These are phyloP conservation scores for Pisolithus microcarpus DNA, from an alignment of 768 basidiomycete genomes.

Conservation along the genomic window DNA sequence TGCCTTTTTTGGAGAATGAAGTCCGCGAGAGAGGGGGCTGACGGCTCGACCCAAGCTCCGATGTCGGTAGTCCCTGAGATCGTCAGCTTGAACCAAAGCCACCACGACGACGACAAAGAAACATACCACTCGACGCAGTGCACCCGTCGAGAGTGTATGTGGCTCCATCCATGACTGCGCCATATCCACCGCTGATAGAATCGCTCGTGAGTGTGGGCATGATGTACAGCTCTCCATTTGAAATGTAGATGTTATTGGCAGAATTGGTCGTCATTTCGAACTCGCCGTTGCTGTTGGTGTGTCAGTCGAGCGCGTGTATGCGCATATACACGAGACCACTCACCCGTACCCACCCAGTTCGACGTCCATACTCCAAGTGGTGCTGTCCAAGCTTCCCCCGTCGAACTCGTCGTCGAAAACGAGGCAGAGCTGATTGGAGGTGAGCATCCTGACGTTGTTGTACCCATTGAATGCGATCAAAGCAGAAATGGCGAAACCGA, in stretches of 20 bases:
- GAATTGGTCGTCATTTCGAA: slow-evolving; percentile 49
- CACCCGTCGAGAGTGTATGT: slow-evolving; percentile 33
- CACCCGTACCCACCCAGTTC: slow-evolving; percentile 49
- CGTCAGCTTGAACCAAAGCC: background rate
- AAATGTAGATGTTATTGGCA: slow-evolving; percentile 35
- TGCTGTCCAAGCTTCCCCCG: slow-evolving; percentile 32
- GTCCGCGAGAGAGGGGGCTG: background rate
- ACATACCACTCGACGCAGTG: slow-evolving; percentile 15
- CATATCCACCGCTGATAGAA: slow-evolving; percentile 29
- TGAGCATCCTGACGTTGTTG: slow-evolving; percentile 31
- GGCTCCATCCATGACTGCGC: slow-evolving; percentile 34
- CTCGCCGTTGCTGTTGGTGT: slow-evolving; percentile 35
- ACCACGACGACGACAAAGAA: background rate
- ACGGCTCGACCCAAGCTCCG: slow-evolving; percentile 18
- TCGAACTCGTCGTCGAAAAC: slow-evolving; percentile 47
- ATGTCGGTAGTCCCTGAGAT: slow-evolving; percentile 9
- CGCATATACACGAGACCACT: slow-evolving; percentile 5
- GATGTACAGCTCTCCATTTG: slow-evolving; percentile 49
- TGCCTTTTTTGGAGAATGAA: slow-evolving; percentile 20
- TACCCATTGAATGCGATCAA: slow-evolving; percentile 42
- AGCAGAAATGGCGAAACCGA: slow-evolving; percentile 38
- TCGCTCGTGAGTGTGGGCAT: slow-evolving; percentile 53
- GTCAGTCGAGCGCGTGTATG: slow-evolving; percentile 1
- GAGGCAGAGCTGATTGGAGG: slow-evolving; percentile 31
- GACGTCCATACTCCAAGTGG: slow-evolving; percentile 42